Evolutionary conservation across 148 eudicot species (phyloP), one percentile per base, ranked within the genome.

Genomic region (Camellia lanceoleosa): DNA sequence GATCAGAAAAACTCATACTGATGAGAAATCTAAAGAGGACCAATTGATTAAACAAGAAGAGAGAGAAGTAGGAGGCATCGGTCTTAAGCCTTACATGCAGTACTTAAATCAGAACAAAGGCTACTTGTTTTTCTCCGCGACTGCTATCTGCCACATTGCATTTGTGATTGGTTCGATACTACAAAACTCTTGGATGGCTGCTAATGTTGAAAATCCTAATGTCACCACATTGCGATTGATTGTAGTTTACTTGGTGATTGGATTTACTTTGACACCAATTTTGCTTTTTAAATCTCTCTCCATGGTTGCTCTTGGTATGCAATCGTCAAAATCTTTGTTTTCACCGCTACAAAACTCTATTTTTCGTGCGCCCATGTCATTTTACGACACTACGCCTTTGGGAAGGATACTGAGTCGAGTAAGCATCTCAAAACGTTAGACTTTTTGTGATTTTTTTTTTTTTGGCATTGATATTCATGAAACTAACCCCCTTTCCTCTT

Each of bases 131-230:
- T 93, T 89, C 77, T 55, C 85, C 43, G 42, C 91, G 30, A 89
- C 89, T 30, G 78, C 71, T 79, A 66, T 93, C 18, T 82, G 87
- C 62, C 92, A 92, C 68, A 75, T 90, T 68, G 55, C 56, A 68
- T 95, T 93, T 66, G 76, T 84, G 56, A 70, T 61, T 44, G 83
- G 91, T 75, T 97, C 90, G 85, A 85, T 93, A 82, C 76, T 83
- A 51, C 97, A 95, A 71, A 95, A 93, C 83, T 83, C 90, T 10
- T 95, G 99, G 97, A 90, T 95, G 97, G 99, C 99, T 74, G 89
- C 97, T 63, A 87, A 90, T 71, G 94, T 95, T 69, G 97, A 92
- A 46, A 84, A 91, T 78, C 93, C 90, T 51, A 38, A 84, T 20
- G 86, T 92, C 23, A 86, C 88, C 87, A 84, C 84, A 18, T 78